Evolutionary conservation across 2,329 filamentous ascomycete genomes (phyloP).

Genomic region (Ascocoryne sarcoides): DNA sequence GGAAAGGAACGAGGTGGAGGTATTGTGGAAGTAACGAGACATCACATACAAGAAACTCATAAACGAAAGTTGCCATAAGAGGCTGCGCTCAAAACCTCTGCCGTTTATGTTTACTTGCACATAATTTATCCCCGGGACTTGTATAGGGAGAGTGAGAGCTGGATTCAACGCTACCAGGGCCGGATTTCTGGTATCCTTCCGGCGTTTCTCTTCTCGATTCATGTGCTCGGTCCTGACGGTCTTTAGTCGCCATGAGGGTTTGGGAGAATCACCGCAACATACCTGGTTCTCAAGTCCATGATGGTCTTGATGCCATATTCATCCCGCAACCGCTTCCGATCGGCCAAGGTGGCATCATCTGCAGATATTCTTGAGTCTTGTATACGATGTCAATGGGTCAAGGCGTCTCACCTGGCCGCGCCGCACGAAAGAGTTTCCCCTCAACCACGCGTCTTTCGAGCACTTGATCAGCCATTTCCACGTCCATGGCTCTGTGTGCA

Average conservation of each 20-base stretch:
- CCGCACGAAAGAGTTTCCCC: constrained; percentile 60
- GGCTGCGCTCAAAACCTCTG: constrained; percentile 53
- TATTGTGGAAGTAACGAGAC: no score
- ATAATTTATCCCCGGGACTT: constrained; percentile 57
- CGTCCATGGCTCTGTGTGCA: no score
- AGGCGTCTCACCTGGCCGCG: constrained; percentile 51
- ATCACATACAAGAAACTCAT: constrained; percentile 55
- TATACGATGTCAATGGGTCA: constrained; percentile 6
- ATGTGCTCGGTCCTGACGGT: constrained; percentile 58
- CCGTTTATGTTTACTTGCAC: constrained; percentile 67
- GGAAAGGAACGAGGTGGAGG: background rate
- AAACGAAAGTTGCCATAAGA: constrained; percentile 62
- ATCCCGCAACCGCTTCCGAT: constrained; percentile 50
- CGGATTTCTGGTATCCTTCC: constrained; percentile 37
- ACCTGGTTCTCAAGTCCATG: constrained; percentile 73
- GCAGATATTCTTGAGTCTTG: constrained; percentile 18
- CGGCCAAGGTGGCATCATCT: constrained; percentile 63
- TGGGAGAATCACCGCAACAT: constrained; percentile 15
- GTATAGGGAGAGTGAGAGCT: constrained; percentile 43
- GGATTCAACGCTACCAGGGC: constrained; percentile 40
- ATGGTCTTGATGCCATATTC: constrained; percentile 60
- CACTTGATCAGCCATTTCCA: constrained; percentile 9
- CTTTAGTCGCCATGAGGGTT: background rate
- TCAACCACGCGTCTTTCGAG: constrained; percentile 41
- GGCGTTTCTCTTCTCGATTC: constrained; percentile 55